These are phyloP conservation scores for Chenopodium formosanum DNA, from an alignment of 148 eudicot species.

Conservation along the genomic window DNA sequence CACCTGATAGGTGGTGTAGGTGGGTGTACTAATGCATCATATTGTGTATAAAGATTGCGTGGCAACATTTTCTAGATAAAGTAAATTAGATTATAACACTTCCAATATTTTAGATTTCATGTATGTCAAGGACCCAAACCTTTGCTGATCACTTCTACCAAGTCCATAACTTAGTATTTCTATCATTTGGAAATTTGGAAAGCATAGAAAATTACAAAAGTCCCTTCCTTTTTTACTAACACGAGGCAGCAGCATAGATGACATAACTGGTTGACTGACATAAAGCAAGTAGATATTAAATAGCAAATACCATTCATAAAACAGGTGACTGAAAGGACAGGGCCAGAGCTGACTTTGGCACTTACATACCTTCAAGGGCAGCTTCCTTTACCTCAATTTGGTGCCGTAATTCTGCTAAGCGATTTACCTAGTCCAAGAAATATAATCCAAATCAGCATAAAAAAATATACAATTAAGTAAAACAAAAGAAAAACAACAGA, in stretches of 20 bases:
- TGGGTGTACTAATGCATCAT: too few relatives aligned
- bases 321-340: background rate
- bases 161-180: background rate
- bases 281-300: background rate
- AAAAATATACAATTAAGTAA: too few relatives aligned
- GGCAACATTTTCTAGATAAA: too few relatives aligned
- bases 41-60: too few relatives aligned
- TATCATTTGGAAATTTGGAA: background rate
- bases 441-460: background rate
- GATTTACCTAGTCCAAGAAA: slow-evolving; percentile 55
- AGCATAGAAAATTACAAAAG: background rate
- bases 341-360: slow-evolving; percentile 5
- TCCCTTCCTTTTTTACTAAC: background rate
- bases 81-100: too few relatives aligned
- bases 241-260: background rate
- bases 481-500: background rate
- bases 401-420: slow-evolving; percentile 63
- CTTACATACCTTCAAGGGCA: slow-evolving; percentile 63
- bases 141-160: background rate
- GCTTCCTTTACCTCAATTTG: slow-evolving; percentile 69
- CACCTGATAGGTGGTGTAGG: too few relatives aligned
- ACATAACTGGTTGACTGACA: background rate
- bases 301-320: background rate
- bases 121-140: background rate
- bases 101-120: background rate